A percentile compares a stretch with the other conserved stretches of the same genome.
Conservation (phyloP, 176 grass and related monocot species). For the Echinochloa phyllopogon region DNA sequence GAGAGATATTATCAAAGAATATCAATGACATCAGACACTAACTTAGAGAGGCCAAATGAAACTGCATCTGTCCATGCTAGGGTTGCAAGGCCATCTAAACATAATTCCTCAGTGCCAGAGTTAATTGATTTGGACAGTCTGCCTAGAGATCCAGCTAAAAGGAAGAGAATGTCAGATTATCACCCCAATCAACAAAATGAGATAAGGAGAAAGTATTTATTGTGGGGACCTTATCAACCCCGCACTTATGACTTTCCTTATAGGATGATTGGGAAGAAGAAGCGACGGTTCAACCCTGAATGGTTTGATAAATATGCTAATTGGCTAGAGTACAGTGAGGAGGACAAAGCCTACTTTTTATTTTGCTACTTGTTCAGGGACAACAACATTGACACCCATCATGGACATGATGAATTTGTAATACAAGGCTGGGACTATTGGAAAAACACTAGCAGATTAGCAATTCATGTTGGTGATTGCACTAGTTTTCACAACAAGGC, state of each 20-base stretch:
- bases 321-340: neutral
- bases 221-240: constrained; percentile 2
- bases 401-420: constrained; percentile 14
- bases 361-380: neutral
- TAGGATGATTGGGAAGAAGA: constrained; percentile 1
- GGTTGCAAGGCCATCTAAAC: too few relatives aligned
- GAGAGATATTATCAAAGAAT: too few relatives aligned
- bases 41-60: too few relatives aligned
- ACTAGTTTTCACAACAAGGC: neutral
- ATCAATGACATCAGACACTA: too few relatives aligned
- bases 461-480: neutral
- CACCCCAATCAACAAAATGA: neutral
- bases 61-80: too few relatives aligned
- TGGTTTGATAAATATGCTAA: constrained; percentile 5
- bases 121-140: constrained; percentile 9
- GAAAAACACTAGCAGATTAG: neutral
- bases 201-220: constrained; percentile 17
- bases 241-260: neutral
- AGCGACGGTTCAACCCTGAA: neutral
- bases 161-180: neutral
- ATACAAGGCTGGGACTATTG: neutral
- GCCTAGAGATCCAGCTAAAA: neutral
- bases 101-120: neutral
- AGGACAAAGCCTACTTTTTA: neutral
- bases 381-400: neutral